These are phyloP conservation scores for Furcasterigmium furcatum DNA, from an alignment of 2,329 filamentous ascomycete genomes.

Conservation along the genomic window DNA sequence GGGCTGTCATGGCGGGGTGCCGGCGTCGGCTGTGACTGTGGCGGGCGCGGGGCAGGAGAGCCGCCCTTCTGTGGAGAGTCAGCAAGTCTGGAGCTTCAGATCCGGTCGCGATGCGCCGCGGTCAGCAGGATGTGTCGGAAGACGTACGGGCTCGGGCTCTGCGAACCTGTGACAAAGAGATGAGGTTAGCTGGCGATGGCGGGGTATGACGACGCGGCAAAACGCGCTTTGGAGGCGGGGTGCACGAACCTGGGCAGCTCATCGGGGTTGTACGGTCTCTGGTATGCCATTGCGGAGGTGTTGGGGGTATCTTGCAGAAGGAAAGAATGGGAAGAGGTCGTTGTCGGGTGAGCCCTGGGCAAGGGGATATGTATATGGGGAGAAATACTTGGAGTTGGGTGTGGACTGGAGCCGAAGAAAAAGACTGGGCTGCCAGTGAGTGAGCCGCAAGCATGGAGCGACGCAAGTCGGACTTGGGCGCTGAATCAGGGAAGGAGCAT, in stretches of 20 bases:
- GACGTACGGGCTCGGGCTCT: conserved; percentile 66
- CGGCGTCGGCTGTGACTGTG: conserved; percentile 6
- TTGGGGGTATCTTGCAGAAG: neutral
- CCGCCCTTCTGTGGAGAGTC: conserved; percentile 16
- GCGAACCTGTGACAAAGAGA: conserved; percentile 53
- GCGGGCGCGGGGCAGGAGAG: conserved; percentile 8
- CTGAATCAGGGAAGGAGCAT: too few species aligned
- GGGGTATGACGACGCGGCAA: neutral
- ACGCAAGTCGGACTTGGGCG: too few species aligned
- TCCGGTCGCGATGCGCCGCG: conserved; percentile 2
- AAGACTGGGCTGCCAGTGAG: too few species aligned
- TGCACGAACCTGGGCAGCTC: conserved; percentile 81
- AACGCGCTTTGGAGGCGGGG: too few species aligned
- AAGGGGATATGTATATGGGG: too few species aligned
- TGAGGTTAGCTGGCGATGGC: conserved; percentile 7
- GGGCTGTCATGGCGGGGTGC: conserved; percentile 1
- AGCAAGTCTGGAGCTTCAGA: conserved; percentile 10
- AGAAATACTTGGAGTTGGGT: too few species aligned
- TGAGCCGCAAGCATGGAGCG: too few species aligned
- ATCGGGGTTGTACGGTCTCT: conserved; percentile 89
- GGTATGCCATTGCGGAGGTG: conserved; percentile 76
- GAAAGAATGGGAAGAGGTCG: neutral
- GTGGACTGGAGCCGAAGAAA: too few species aligned
- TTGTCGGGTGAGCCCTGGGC: too few species aligned
- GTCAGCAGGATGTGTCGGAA: conserved; percentile 5